Evolutionary conservation across 768 basidiomycete genomes (phyloP).

Genomic region (Pleurotus tuber-regium): DNA sequence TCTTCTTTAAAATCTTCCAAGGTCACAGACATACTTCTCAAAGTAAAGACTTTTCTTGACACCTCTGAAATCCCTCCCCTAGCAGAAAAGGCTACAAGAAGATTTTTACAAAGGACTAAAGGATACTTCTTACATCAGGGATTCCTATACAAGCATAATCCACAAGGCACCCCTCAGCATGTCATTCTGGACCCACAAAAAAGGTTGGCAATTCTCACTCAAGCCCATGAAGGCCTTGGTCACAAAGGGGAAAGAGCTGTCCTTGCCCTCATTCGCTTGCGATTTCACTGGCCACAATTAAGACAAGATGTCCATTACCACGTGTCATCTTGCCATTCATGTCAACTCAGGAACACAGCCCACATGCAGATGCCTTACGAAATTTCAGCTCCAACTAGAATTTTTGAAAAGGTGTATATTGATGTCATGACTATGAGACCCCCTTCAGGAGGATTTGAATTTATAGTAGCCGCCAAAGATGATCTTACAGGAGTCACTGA

Average conservation of each 20-base stretch:
- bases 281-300: constrained; percentile 28
- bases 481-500: constrained; percentile 27
- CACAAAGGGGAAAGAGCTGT: constrained; percentile 22
- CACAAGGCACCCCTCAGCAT: not conserved
- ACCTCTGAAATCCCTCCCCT: constrained; percentile 11
- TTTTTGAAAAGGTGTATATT: constrained; percentile 22
- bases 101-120: constrained; percentile 13
- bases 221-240: constrained; percentile 23
- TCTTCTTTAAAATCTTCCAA: not conserved
- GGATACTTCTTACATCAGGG: constrained; percentile 15
- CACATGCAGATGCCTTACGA: constrained; percentile 17
- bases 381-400: not conserved
- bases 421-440: constrained; percentile 28
- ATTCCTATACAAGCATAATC: constrained; percentile 14
- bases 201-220: constrained; percentile 10
- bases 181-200: constrained; percentile 17
- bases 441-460: constrained; percentile 13
- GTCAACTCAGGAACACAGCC: constrained; percentile 18
- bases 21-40: not conserved
- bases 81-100: not conserved
- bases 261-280: constrained; percentile 10
- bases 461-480: constrained; percentile 25
- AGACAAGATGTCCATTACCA: constrained; percentile 20
- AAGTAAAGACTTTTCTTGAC: constrained; percentile 14
- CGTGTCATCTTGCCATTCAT: constrained; percentile 23